phyloP scores from a whole-genome alignment of 2,329 filamentous ascomycete species.

The Fusarium protoensiforme region DNA sequence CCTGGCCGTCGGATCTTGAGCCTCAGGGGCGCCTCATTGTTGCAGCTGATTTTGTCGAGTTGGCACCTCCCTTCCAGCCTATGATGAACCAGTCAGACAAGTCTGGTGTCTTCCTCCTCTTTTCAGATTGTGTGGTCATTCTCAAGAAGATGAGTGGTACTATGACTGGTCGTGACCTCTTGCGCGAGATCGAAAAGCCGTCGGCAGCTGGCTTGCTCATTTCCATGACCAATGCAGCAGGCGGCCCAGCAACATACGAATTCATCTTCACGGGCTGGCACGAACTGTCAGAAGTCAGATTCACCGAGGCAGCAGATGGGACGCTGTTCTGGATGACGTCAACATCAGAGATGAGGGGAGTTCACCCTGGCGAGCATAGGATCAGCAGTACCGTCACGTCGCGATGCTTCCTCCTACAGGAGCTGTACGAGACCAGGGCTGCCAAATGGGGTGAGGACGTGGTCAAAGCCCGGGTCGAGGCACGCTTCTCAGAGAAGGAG shows the following conservation, averaged over 20 bases:
- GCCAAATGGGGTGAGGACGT: slow-evolving; percentile 85
- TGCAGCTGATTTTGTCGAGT: slow-evolving; percentile 82
- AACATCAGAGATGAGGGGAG: slow-evolving; percentile 68
- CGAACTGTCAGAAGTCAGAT: slow-evolving; percentile 74
- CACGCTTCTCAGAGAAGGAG: slow-evolving; percentile 84
- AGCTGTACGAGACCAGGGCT: slow-evolving; percentile 82
- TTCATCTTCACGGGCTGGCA: slow-evolving; percentile 82
- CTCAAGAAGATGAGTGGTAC: slow-evolving; percentile 75
- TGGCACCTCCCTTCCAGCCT: slow-evolving; percentile 75
- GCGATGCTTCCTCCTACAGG: slow-evolving; percentile 77
- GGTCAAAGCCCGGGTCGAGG: slow-evolving; percentile 86
- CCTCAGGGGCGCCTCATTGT: slow-evolving; percentile 83
- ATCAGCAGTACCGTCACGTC: slow-evolving; percentile 64
- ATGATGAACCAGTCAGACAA: slow-evolving; percentile 57
- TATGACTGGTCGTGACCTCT: slow-evolving; percentile 78
- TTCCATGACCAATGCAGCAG: slow-evolving; percentile 72
- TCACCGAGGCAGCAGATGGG: slow-evolving; percentile 76
- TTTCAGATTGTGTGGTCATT: slow-evolving; percentile 83
- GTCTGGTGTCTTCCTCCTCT: slow-evolving; percentile 82
- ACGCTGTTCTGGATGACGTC: slow-evolving; percentile 76
- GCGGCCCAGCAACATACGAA: slow-evolving; percentile 72
- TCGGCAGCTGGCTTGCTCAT: slow-evolving; percentile 71
- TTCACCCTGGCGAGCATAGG: slow-evolving; percentile 56
- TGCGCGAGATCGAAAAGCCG: slow-evolving; percentile 87
- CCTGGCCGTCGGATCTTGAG: slow-evolving; percentile 78